Evolutionary conservation across 1,284 basidiomycete species (phyloP).

Genomic region (Austroboletus novae-zelandiae): DNA sequence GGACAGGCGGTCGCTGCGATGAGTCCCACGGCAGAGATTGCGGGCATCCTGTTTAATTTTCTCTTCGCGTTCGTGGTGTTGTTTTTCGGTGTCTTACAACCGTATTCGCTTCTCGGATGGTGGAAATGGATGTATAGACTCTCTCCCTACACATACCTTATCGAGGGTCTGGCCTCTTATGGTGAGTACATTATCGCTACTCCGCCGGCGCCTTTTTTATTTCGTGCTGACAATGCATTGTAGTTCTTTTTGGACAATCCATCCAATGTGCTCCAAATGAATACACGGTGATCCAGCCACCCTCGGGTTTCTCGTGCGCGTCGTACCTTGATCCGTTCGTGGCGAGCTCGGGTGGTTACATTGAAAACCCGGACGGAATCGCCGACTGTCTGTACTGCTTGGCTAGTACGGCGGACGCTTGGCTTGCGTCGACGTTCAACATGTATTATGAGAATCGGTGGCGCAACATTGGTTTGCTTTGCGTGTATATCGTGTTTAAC

Average conservation of each 20-base stretch:
- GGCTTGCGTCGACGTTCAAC: constrained; percentile 43
- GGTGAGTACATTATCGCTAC: constrained; percentile 23
- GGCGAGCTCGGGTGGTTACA: constrained; percentile 67
- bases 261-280: constrained; percentile 68
- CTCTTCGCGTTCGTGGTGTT: too few species aligned
- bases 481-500: constrained; percentile 46
- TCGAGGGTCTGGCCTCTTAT: constrained; percentile 57
- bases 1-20: too few species aligned
- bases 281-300: constrained; percentile 66
- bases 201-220: background rate
- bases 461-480: constrained; percentile 49
- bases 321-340: constrained; percentile 70
- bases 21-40: too few species aligned
- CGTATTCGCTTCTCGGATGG: too few species aligned
- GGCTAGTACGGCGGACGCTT: constrained; percentile 43
- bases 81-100: too few species aligned
- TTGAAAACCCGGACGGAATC: constrained; percentile 67
- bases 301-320: constrained; percentile 67
- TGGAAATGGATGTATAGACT: constrained; percentile 80
- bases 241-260: constrained; percentile 49
- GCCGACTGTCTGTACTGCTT: constrained; percentile 40
- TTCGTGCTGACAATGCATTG: background rate
- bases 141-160: constrained; percentile 75
- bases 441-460: constrained; percentile 49
- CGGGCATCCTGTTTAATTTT: too few species aligned